These are phyloP conservation scores for Aleurites moluccanus DNA, from an alignment of 441 rosid species.

Conservation along the genomic window DNA sequence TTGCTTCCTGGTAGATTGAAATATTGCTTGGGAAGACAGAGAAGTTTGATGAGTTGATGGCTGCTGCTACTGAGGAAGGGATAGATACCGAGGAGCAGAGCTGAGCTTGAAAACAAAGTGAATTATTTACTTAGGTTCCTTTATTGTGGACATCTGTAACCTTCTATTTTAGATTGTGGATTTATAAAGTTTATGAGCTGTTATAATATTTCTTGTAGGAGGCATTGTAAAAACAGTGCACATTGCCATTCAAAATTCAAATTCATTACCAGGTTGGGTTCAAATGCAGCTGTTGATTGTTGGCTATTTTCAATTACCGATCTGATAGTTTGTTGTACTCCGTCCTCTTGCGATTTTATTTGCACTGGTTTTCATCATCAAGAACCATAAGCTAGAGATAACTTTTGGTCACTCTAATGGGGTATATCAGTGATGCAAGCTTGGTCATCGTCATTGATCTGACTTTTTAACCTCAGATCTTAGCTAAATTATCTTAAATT, in stretches of 20 bases:
- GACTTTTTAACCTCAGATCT: no score
- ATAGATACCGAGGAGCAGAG: conserved; percentile 43
- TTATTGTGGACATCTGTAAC: conserved; percentile 19
- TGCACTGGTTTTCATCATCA: neutral
- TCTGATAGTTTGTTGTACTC: no score
- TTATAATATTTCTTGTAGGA: conserved; percentile 19
- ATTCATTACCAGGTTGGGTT: conserved; percentile 21
- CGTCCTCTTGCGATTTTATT: no score
- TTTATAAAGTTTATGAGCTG: conserved; percentile 15
- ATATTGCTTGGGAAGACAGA: conserved; percentile 60
- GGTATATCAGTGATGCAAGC: no score
- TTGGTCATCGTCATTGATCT: no score
- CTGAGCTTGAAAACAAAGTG: conserved; percentile 28
- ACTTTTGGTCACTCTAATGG: no score
- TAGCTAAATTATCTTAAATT: no score
- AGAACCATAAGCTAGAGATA: no score
- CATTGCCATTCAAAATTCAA: conserved; percentile 25
- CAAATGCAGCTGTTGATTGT: neutral
- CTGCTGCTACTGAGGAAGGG: conserved; percentile 65
- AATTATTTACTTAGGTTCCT: conserved; percentile 6
- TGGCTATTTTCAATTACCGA: neutral
- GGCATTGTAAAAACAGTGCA: conserved; percentile 29
- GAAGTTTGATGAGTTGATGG: conserved; percentile 74
- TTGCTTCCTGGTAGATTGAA: conserved; percentile 44
- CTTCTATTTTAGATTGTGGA: neutral